Percentiles rank a stretch among this genome's conserved stretches.
phyloP scores from a whole-genome alignment of 2,329 filamentous ascomycete genomes.

The Clonostachys byssicola region DNA sequence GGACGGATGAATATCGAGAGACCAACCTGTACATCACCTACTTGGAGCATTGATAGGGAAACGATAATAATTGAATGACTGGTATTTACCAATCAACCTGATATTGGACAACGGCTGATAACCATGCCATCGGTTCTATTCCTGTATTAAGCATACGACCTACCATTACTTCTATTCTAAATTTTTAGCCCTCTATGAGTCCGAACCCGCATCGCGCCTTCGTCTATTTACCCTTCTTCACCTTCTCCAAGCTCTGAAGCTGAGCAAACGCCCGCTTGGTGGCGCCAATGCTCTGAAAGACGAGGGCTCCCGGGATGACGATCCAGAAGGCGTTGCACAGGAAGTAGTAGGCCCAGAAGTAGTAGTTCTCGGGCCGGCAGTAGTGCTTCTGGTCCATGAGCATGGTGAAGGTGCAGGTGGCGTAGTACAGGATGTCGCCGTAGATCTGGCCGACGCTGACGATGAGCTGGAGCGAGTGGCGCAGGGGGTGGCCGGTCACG shows the following conservation, averaged over 20 bases:
- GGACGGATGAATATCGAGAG: too few species aligned
- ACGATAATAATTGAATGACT: too few species aligned
- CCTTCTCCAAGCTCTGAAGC: conserved; percentile 13
- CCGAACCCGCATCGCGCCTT: too few species aligned
- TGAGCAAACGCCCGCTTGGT: conserved; percentile 16
- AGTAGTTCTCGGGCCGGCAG: conserved; percentile 44
- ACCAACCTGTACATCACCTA: too few species aligned
- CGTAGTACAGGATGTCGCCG: conserved; percentile 48
- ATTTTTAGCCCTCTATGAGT: too few species aligned
- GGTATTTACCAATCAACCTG: too few species aligned
- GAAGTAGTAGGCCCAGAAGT: conserved; percentile 50
- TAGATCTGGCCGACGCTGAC: conserved; percentile 45
- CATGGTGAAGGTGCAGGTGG: conserved; percentile 38
- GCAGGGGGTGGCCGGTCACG: conserved; percentile 34
- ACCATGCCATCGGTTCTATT: too few species aligned
- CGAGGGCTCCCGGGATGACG: conserved; percentile 33
- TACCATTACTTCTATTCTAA: too few species aligned
- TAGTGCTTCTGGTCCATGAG: conserved; percentile 30
- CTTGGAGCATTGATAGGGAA: too few species aligned
- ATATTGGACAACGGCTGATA: too few species aligned
- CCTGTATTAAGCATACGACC: too few species aligned
- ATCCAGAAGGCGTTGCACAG: conserved; percentile 50
- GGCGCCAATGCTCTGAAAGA: conserved; percentile 18
- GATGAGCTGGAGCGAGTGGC: conserved; percentile 42
- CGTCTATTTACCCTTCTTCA: conserved; percentile 14